Evolutionary conservation across 2,329 filamentous ascomycete genomes (phyloP).

Genomic region (Aspergillus clavatus): DNA sequence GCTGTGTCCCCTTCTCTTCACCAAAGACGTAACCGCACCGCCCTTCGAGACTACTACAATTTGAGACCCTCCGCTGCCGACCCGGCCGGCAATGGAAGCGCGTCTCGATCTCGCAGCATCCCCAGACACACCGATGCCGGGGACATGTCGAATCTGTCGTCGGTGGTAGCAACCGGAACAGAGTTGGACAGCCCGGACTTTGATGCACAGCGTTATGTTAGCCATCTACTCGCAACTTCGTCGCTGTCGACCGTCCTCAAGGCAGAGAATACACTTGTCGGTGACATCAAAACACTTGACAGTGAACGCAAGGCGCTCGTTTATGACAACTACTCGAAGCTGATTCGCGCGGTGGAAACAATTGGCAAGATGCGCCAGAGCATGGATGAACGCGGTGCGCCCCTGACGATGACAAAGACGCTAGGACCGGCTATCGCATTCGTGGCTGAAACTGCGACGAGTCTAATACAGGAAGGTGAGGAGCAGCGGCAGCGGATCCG

Average conservation of each 20-base stretch:
- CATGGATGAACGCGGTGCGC: conserved; percentile 43
- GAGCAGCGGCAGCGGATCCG: conserved; percentile 28
- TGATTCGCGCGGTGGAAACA: conserved; percentile 94
- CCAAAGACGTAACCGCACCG: conserved; percentile 68
- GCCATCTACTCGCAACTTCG: conserved; percentile 39
- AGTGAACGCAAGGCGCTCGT: conserved; percentile 95
- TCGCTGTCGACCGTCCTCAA: conserved; percentile 42
- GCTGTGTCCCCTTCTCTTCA: conserved; percentile 34
- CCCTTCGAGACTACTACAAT: conserved; percentile 92
- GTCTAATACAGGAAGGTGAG: conserved; percentile 38
- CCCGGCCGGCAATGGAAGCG: conserved; percentile 17
- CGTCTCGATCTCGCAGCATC: conserved; percentile 33
- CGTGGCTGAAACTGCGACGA: conserved; percentile 41
- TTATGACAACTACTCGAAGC: conserved; percentile 96
- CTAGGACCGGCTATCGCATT: conserved; percentile 40
- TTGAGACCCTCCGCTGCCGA: conserved; percentile 53
- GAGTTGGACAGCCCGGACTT: conserved; percentile 74
- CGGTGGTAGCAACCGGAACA: conserved; percentile 28
- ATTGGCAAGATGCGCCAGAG: conserved; percentile 64
- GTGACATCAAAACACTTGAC: conserved; percentile 81
- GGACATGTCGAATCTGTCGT: conserved; percentile 36
- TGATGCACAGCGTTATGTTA: conserved; percentile 57
- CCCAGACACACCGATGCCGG: conserved; percentile 39
- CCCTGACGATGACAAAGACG: conserved; percentile 45
- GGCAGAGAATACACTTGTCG: conserved; percentile 43